Base-by-base conservation (phyloP, 805 yeast genomes). In the Zygosaccharomyces bailii region DNA sequence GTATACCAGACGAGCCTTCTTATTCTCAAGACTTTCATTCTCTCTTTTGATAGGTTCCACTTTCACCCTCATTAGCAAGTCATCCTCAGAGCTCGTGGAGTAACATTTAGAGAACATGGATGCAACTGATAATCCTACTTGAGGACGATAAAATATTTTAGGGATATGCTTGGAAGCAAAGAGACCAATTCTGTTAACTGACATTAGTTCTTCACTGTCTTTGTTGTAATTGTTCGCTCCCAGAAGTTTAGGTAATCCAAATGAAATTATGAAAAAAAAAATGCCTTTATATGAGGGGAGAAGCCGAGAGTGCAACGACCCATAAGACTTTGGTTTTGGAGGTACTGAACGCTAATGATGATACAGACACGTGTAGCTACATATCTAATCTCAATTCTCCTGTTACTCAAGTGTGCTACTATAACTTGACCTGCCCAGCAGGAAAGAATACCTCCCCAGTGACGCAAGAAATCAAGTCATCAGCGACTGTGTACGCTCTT, bases 401-500 rank as follows among this genome's bases (percentile, higher is more conserved):
- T 11, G 21, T 14, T 13, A 14, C 21, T 36, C 16, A 4, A 18
- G 9, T 4, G n/a, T 16, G 11, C 13, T 24, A 9, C 8, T 39
- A 30, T 14, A 39, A 21, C 3, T 16, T 37, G 23, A 37, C 30
- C 32, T 37, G 40, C 32, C 40, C 42, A 25, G 66, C 60, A 25
- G 66, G 60, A 54, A 72, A 69, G 13, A 61, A 81, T 31, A 85
- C 78, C 8, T 80, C 75, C 5, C 88, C 93, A 17, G 86, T 77
- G 55, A 93, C 70, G 66, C 99, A 93, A 18, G 96, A 80, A 51
- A 93, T 80, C 51, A 85, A 76, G 30, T 76, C 83, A 58, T 88
- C 96, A 43, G 85, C 87, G 33, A 71, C 79, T 32, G 95, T 88
- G 71, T 78, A 93, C 2, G 98, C 99, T 59, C 91, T 80, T 14